Conservation (phyloP, 2,329 filamentous ascomycete genomes). For the Fusarium cicatricum region DNA sequence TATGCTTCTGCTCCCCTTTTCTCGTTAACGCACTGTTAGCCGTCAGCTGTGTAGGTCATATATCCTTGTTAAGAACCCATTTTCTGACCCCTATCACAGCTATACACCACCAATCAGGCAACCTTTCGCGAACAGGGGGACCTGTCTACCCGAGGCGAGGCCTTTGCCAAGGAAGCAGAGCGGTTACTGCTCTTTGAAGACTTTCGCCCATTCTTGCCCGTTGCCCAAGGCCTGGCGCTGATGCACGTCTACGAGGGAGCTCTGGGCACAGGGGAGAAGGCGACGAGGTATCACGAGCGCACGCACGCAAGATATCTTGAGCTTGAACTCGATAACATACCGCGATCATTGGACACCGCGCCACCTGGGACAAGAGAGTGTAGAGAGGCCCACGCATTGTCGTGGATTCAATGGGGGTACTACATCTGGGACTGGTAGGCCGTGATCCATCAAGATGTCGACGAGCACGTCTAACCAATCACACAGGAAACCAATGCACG, state of each 20-base stretch:
- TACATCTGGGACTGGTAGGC: conserved; percentile 29
- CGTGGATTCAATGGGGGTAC: conserved; percentile 31
- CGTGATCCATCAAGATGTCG: not conserved
- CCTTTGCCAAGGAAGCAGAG: conserved; percentile 20
- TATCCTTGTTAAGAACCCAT: not conserved
- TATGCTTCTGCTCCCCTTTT: conserved; percentile 27
- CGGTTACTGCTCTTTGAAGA: conserved; percentile 13
- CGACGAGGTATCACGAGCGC: conserved; percentile 12
- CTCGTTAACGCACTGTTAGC: conserved; percentile 30
- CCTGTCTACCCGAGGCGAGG: conserved; percentile 10
- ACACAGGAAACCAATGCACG: conserved; percentile 30
- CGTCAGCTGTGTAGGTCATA: conserved; percentile 30
- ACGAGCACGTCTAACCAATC: not conserved
- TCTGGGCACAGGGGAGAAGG: conserved; percentile 11
- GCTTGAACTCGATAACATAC: conserved; percentile 16
- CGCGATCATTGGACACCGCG: conserved; percentile 16
- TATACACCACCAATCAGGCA: conserved; percentile 10
- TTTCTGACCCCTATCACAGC: not conserved
- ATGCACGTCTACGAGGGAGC: conserved; percentile 24
- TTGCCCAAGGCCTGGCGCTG: conserved; percentile 16
- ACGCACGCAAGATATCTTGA: conserved; percentile 25
- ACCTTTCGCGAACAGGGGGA: conserved; percentile 9
- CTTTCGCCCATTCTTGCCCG: conserved; percentile 6
- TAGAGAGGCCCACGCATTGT: conserved; percentile 22
- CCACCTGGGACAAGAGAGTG: conserved; percentile 19